Base-by-base conservation (phyloP, 2,329 filamentous ascomycete genomes). In the Fusarium neocosmosporiellum region DNA sequence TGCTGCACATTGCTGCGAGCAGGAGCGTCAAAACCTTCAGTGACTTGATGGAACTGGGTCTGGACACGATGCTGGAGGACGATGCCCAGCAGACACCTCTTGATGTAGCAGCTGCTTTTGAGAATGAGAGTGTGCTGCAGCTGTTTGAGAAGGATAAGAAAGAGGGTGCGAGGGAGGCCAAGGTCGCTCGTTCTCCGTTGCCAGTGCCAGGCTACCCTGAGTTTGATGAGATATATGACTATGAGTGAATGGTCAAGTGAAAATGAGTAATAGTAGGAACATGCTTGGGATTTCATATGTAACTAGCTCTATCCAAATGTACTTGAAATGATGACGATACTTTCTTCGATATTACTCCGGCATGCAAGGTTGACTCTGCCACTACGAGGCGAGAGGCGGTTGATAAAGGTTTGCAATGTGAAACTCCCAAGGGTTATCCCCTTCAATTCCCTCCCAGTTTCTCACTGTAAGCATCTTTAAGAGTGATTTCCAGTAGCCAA, bases 401-500 rank as follows among this genome's bases (percentile, higher is more conserved):
- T 50, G 46, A 50, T 6, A 29, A 8, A 29, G 29, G 46, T 18
- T n/a, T 29, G 24, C 29, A 6, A 7, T 29, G 10, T 13, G 22
- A 29, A 50, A 16, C 22, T 46, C 3, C 11, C 13, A 16, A 46
- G 8, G 9, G 8, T 18, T 10, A 16, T 24, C 8, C 24, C 10
- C 10, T 31, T 50, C 10, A 14, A 5, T 1, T 4, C 18, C 24
- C 16, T 50, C 18, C 18, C 11, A n/a, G 13, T 31, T 50, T 3
- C n/a, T 54, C 50, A 24, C 20, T 5, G 10, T 9, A 22, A 14
- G 24, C 20, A 20, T 54, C 11, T 9, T 14, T 31, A 50, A 7
- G 63, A 67, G 7, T 36, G 65, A 8, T 88, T 84, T 0, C 86
- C 86, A 0, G 87, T 90, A 5, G 86, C 86, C 3, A 88, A 84